Evolutionary conservation across 306 rosid genomes (phyloP), one percentile per base, ranked within the genome.

Genomic region (Albizia julibrissin): DNA sequence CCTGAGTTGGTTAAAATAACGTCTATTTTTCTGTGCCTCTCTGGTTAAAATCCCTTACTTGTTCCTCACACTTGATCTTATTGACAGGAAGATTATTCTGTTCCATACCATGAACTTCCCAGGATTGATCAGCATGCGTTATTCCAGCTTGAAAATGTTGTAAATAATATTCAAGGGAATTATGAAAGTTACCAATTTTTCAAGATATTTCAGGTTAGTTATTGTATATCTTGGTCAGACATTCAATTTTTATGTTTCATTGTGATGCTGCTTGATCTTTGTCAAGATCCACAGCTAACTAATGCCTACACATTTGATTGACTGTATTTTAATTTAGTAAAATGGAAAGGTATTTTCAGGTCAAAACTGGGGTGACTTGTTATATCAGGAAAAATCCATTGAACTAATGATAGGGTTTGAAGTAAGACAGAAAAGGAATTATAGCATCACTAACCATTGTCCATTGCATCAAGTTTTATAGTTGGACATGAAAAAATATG

Each of bases 131-230:
- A 81, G 83, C 94, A 92, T 66, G 97, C 97, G 0, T 87, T 96
- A 34, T 96, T 90, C 87, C 99, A 93, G 91, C 98, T 96, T 70
- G 99, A 96, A 84, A 96, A 84, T 87, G 85, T 93, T 88, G 88
- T 92, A 59, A 90, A 81, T 74, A 90, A 37, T 85, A 91, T 94
- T 84, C 87, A 80, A 86, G 98, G 89, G 82, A 90, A 92, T 87
- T 96, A 93, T 68, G 99, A 96, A 81, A 90, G 40, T 85, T 93
- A 93, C 81, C 99, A 93, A 74, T 96, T 96, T 89, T 96, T 89
- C 75, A 96, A 93, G 90, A 96, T 96, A 84, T 93, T 93, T 92
- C 99, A 96, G 98, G 99, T 93, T 81, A 72, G 59, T 39, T 50
- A 49, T 78, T 79, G 78, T 68, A 19, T 58, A 79, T 78, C 59